Conservation (phyloP, 2,329 filamentous ascomycete genomes). For the Colletotrichum camelliae region DNA sequence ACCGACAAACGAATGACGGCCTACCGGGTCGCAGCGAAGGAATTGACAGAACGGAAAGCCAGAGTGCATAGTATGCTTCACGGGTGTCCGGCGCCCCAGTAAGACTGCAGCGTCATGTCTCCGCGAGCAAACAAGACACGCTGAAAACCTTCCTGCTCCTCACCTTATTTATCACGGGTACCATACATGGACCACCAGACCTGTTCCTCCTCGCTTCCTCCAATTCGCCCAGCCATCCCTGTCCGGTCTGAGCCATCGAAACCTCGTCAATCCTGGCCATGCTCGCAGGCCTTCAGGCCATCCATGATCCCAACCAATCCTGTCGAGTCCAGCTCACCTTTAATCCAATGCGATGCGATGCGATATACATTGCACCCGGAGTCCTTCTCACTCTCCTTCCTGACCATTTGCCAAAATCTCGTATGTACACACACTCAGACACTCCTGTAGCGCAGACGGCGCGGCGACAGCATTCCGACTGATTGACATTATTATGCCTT, state of each 20-base stretch:
- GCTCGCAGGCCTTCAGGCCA: neutral
- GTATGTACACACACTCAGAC: neutral
- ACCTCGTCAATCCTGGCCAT: constrained; percentile 12
- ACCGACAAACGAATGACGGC: neutral
- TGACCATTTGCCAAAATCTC: neutral
- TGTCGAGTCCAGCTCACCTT: neutral
- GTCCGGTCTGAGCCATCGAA: constrained; percentile 18
- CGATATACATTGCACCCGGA: neutral
- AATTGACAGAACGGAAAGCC: neutral
- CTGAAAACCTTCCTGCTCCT: constrained; percentile 1
- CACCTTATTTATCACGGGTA: neutral
- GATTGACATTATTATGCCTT: neutral
- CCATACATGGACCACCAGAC: neutral
- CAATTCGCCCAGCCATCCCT: constrained; percentile 34
- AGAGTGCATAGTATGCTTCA: neutral
- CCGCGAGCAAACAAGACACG: neutral
- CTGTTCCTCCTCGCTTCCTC: neutral
- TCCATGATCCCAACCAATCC: neutral
- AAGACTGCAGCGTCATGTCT: neutral
- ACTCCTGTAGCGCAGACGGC: neutral
- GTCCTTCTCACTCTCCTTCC: neutral
- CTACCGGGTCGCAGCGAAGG: neutral
- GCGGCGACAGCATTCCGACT: neutral
- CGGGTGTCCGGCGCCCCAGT: neutral
- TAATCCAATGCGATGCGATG: neutral